Conservation (phyloP, 208 protist genomes). For the Leishmania guyanensis region DNA sequence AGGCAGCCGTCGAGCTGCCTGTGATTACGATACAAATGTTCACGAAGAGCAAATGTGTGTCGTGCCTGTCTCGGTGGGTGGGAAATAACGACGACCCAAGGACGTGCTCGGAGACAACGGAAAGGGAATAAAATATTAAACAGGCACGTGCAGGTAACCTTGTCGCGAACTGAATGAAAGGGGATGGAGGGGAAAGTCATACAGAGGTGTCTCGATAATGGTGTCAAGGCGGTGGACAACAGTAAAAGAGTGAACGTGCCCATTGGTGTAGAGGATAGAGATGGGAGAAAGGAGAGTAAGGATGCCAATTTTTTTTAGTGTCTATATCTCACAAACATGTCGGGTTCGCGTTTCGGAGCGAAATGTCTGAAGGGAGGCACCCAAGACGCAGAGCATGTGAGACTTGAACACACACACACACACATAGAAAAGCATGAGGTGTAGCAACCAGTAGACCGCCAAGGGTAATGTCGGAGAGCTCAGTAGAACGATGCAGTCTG, state of each 20-base stretch:
- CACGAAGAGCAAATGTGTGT: background rate
- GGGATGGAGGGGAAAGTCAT: background rate
- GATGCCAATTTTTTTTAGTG: background rate
- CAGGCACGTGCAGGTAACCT: background rate
- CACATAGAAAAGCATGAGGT: background rate
- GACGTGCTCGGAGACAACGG: conserved; percentile 1
- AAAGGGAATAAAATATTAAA: conserved; percentile 8
- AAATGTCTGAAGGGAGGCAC: background rate
- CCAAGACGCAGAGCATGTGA: background rate
- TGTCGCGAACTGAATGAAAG: conserved; percentile 5
- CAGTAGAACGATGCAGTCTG: background rate
- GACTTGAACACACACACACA: background rate
- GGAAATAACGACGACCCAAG: background rate
- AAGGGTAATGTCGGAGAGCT: background rate
- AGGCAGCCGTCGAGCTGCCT: background rate
- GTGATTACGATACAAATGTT: background rate
- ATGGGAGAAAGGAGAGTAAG: background rate
- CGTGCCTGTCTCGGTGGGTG: background rate
- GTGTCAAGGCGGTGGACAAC: background rate
- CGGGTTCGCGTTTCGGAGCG: background rate
- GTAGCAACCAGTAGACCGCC: too few species aligned
- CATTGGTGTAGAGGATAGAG: background rate
- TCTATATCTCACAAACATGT: background rate
- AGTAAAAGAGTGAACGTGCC: background rate
- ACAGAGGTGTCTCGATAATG: background rate